phyloP scores from a whole-genome alignment of 371 early-diverging fungal genomes.

The Mucor velutinosus region DNA sequence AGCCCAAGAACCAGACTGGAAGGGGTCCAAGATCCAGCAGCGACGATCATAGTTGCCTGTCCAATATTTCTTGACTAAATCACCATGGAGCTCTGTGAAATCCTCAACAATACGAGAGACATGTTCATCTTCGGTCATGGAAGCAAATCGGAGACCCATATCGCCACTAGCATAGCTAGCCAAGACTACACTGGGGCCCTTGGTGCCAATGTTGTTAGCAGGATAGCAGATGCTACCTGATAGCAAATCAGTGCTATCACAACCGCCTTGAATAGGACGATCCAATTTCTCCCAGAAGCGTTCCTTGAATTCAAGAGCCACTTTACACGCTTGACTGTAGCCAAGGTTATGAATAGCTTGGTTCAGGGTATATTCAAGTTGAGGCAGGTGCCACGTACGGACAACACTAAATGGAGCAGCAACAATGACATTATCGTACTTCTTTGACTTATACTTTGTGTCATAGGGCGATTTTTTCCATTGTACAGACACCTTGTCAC shows the following conservation, averaged over 20 bases:
- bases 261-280: constrained; percentile 34
- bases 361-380: constrained; percentile 27
- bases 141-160: constrained; percentile 25
- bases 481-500: constrained; percentile 28
- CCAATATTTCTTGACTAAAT: constrained; percentile 32
- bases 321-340: constrained; percentile 32
- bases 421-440: constrained; percentile 38
- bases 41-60: constrained; percentile 32
- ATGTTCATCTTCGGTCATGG: constrained; percentile 41
- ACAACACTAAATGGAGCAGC: constrained; percentile 34
- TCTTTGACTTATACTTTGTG: constrained; percentile 22
- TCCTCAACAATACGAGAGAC: constrained; percentile 32
- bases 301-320: constrained; percentile 33
- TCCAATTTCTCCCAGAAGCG: constrained; percentile 42
- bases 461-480: constrained; percentile 33
- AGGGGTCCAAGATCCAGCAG: constrained; percentile 34
- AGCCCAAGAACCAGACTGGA: constrained; percentile 35
- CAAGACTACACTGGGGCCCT: constrained; percentile 36
- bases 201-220: constrained; percentile 27
- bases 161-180: constrained; percentile 34
- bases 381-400: constrained; percentile 38
- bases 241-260: constrained; percentile 31
- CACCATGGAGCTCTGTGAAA: constrained; percentile 36
- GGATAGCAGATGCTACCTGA: constrained; percentile 32
- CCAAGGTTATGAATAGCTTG: constrained; percentile 29